A percentile compares a stretch with the other conserved stretches of the same genome.
Conservation (phyloP, 228 moss, liverwort and hornwort species). For the Sphagnum magellanicum region DNA sequence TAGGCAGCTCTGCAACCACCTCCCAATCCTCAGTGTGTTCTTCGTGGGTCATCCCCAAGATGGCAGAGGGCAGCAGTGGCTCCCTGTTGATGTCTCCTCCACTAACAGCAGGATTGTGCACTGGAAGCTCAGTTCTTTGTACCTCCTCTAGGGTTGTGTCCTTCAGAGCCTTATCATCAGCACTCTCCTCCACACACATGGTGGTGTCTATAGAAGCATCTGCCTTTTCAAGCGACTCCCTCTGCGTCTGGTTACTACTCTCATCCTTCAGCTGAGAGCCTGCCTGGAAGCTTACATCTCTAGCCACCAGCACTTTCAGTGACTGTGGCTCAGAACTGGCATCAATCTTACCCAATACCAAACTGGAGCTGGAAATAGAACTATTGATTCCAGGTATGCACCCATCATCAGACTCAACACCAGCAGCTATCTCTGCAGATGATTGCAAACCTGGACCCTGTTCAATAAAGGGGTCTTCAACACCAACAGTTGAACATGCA, state of each 20-base stretch:
- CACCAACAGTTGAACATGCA: no score
- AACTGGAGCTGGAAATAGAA: no score
- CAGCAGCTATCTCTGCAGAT: no score
- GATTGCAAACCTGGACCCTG: no score
- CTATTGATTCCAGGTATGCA: no score
- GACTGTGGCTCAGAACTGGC: no score
- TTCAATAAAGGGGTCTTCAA: no score
- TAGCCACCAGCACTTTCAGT: no score
- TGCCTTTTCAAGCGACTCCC: constrained; percentile 68
- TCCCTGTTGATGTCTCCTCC: constrained; percentile 36
- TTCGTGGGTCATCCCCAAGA: constrained; percentile 32
- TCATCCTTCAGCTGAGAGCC: constrained; percentile 6
- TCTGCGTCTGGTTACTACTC: constrained; percentile 71
- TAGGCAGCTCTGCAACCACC: constrained; percentile 83
- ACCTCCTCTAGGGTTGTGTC: constrained; percentile 82
- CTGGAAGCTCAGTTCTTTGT: constrained; percentile 54
- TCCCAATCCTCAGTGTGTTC: constrained; percentile 96
- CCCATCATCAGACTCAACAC: no score
- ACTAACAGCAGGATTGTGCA: constrained; percentile 13
- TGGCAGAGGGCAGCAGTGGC: constrained; percentile 15
- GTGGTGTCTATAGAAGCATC: constrained; percentile 76
- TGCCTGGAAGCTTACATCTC: no score
- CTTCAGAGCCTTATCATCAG: constrained; percentile 84
- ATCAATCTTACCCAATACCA: no score
- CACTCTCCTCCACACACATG: constrained; percentile 54